phyloP scores from a whole-genome alignment of 1,284 basidiomycete genomes.

The Amylostereum areolatum region DNA sequence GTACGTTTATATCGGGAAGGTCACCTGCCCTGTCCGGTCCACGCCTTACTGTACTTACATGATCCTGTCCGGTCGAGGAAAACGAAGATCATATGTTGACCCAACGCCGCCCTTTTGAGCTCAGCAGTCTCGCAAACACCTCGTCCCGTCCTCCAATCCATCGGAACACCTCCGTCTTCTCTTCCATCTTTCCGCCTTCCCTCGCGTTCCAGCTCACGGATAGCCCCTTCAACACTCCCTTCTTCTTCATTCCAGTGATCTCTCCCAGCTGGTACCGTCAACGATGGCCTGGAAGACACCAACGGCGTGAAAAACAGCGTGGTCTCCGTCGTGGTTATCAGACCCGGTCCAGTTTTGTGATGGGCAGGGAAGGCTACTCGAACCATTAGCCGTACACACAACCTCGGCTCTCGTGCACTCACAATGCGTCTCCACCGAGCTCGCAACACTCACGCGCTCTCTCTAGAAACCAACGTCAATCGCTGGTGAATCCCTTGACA shows the following conservation, averaged over 20 bases:
- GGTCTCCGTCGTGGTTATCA: conserved; percentile 48
- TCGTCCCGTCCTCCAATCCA: conserved; percentile 61
- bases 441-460: too few relatives aligned
- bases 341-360: conserved; percentile 44
- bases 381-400: background rate
- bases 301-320: conserved; percentile 51
- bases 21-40: too few relatives aligned
- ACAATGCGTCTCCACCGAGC: too few relatives aligned
- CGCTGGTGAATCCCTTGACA: too few relatives aligned
- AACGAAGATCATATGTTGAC: conserved; percentile 21
- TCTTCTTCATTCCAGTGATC: conserved; percentile 54
- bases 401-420: background rate
- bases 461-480: too few relatives aligned
- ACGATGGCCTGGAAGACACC: conserved; percentile 36
- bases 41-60: too few relatives aligned
- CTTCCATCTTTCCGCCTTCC: conserved; percentile 21
- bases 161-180: conserved; percentile 47
- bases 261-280: conserved; percentile 39
- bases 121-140: conserved; percentile 61
- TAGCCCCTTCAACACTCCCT: conserved; percentile 46
- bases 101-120: conserved; percentile 36
- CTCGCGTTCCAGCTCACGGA: conserved; percentile 38
- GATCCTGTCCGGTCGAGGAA: too few relatives aligned
- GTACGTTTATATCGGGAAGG: too few relatives aligned
- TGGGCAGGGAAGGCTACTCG: conserved; percentile 57